Evolutionary conservation across 2,329 filamentous ascomycete species (phyloP).

Genomic region (Colletotrichum zoysiae): DNA sequence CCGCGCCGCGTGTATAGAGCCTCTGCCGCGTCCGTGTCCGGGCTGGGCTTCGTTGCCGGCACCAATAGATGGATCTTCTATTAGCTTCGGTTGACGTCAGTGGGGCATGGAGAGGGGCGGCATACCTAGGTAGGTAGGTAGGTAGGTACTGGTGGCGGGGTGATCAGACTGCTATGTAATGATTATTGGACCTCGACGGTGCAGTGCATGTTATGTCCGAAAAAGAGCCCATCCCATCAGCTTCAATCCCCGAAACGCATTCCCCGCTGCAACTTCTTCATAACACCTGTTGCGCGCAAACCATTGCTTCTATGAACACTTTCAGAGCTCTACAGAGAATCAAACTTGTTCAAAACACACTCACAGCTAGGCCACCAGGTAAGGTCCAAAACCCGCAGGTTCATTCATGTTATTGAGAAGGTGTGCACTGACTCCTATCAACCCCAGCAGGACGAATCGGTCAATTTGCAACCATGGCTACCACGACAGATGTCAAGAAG

Average conservation of each 20-base stretch:
- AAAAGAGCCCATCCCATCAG: constrained; percentile 22
- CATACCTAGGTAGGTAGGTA: not conserved
- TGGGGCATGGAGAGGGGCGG: constrained; percentile 15
- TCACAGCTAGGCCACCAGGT: constrained; percentile 25
- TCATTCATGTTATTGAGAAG: not conserved
- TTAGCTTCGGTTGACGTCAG: constrained; percentile 40
- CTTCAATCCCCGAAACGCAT: constrained; percentile 21
- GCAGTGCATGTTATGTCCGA: constrained; percentile 29
- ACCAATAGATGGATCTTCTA: not conserved
- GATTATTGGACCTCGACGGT: not conserved
- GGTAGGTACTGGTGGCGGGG: constrained; percentile 17
- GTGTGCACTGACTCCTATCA: not conserved
- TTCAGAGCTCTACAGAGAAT: constrained; percentile 38
- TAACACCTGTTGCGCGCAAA: not conserved
- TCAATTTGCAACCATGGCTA: constrained; percentile 67
- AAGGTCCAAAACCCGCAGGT: not conserved
- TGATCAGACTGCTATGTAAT: constrained; percentile 3
- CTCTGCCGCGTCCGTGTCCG: constrained; percentile 3
- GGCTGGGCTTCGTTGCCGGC: not conserved
- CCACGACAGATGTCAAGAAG: constrained; percentile 77
- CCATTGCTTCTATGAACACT: constrained; percentile 33
- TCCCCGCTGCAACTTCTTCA: constrained; percentile 14
- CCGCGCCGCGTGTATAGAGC: not conserved
- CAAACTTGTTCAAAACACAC: constrained; percentile 34
- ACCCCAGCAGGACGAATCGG: constrained; percentile 28